Conservation (phyloP, 352 stramenopile species). For the Poterioochromonas sp. region DNA sequence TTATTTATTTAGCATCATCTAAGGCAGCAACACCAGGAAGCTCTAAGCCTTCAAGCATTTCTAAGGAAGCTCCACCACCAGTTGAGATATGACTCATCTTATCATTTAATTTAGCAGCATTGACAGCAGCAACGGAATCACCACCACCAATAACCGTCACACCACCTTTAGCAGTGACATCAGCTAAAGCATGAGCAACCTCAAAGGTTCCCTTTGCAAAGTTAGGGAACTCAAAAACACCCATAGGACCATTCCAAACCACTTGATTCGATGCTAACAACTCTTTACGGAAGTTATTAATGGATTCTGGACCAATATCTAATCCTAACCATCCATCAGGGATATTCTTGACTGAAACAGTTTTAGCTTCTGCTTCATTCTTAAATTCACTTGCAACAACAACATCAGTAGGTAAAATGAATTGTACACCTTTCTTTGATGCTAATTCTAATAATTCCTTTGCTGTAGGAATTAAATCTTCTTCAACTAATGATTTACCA, state of each 20-base stretch:
- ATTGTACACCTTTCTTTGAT: constrained; percentile 89
- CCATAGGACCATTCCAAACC: constrained; percentile 99
- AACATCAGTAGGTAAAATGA: constrained; percentile 93
- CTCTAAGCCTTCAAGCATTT: constrained; percentile 96
- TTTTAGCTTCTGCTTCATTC: constrained; percentile 75
- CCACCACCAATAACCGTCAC: constrained; percentile 97
- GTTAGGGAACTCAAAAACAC: constrained; percentile 98
- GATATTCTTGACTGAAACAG: constrained; percentile 80
- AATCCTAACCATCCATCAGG: constrained; percentile 92
- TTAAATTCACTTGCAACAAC: constrained; percentile 96
- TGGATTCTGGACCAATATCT: constrained; percentile 89
- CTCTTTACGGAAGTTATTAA: constrained; percentile 56
- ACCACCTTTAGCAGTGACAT: constrained; percentile 78
- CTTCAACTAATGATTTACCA: constrained; percentile 82
- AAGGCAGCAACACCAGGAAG: constrained; percentile 93
- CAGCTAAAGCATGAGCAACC: constrained; percentile 87
- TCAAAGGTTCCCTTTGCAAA: constrained; percentile 87
- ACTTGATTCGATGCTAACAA: constrained; percentile 80
- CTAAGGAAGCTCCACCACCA: constrained; percentile 92
- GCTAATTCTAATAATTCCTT: constrained; percentile 90
- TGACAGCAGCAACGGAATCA: constrained; percentile 77
- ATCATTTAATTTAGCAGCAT: constrained; percentile 62
- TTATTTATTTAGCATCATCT: constrained; percentile 54
- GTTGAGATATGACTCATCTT: constrained; percentile 85
- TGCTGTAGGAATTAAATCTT: constrained; percentile 54